Percentiles rank a stretch among this genome's conserved stretches.
phyloP scores from a whole-genome alignment of 208 protist genomes.

The Crithidia sp. region DNA sequence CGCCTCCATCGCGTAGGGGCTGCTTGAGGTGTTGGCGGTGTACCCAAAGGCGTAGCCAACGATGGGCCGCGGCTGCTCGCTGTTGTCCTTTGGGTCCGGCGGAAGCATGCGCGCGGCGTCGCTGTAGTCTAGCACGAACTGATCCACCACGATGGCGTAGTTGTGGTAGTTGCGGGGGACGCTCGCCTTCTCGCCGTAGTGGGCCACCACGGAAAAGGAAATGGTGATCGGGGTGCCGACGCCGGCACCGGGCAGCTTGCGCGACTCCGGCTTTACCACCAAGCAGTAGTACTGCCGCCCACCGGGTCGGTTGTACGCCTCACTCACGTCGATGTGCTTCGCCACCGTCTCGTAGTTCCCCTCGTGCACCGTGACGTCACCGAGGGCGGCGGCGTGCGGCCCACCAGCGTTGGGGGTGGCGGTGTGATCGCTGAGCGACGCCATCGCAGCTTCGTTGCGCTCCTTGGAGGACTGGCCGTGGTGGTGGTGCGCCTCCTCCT shows the following conservation, averaged over 20 bases:
- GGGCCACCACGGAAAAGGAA: constrained; percentile 54
- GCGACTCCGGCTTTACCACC: constrained; percentile 38
- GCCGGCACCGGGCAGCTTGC: constrained; percentile 25
- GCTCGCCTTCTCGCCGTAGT: constrained; percentile 32
- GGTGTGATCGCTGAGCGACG: background rate
- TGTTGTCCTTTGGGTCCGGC: constrained; percentile 15
- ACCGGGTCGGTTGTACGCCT: constrained; percentile 65
- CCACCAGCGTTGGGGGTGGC: background rate
- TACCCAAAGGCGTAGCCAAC: constrained; percentile 62
- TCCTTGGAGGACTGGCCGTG: background rate
- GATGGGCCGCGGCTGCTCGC: constrained; percentile 23
- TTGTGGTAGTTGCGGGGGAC: constrained; percentile 53
- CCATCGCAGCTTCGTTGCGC: constrained; percentile 22
- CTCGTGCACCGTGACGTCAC: constrained; percentile 14
- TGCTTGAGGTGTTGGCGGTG: constrained; percentile 48
- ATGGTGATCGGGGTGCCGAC: constrained; percentile 50
- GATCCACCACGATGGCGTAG: constrained; percentile 54
- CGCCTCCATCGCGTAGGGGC: constrained; percentile 11
- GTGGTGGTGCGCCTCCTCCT: constrained; percentile 16
- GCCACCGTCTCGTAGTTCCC: constrained; percentile 42
- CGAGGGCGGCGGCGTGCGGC: background rate
- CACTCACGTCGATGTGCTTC: constrained; percentile 50
- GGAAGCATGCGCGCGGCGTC: constrained; percentile 29
- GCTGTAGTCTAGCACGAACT: constrained; percentile 59
- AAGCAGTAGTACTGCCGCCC: constrained; percentile 54